Percentiles rank a stretch among this genome's conserved stretches.
Evolutionary conservation across 2,329 filamentous ascomycete species (phyloP).

Genomic region (Pseudogymnoascus destructans): DNA sequence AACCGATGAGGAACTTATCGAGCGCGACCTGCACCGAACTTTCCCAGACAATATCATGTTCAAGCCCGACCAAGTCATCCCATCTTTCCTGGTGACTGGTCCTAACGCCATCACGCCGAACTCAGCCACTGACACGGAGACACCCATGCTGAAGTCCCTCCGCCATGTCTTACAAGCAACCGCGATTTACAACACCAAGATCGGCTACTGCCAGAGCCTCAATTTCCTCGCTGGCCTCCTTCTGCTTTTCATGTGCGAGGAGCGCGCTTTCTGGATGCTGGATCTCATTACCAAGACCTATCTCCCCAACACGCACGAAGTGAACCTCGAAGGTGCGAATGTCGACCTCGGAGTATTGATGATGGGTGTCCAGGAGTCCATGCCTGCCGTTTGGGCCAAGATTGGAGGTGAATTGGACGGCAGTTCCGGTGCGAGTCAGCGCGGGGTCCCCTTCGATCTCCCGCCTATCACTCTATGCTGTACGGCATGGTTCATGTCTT

Average conservation of each 20-base stretch:
- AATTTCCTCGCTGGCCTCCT: conserved; percentile 90
- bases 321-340: conserved; percentile 81
- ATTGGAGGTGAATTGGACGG: conserved; percentile 65
- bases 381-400: conserved; percentile 76
- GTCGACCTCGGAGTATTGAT: conserved; percentile 90
- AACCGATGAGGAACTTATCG: conserved; percentile 78
- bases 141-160: conserved; percentile 65
- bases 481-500: conserved; percentile 96
- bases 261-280: conserved; percentile 84
- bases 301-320: conserved; percentile 82
- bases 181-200: conserved; percentile 76
- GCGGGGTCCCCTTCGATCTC: conserved; percentile 36
- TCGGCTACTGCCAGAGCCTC: conserved; percentile 90
- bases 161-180: conserved; percentile 82
- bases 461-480: conserved; percentile 87
- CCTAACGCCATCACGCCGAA: conserved; percentile 25
- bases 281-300: conserved; percentile 84
- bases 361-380: conserved; percentile 67
- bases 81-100: conserved; percentile 27
- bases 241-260: conserved; percentile 77
- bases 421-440: conserved; percentile 18
- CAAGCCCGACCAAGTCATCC: conserved; percentile 42
- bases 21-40: conserved; percentile 83
- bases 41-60: conserved; percentile 92
- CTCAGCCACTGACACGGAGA: conserved; percentile 38